Evolutionary conservation across 1,139 yeast species (phyloP).

Genomic region (Sugiyamaella novakii): DNA sequence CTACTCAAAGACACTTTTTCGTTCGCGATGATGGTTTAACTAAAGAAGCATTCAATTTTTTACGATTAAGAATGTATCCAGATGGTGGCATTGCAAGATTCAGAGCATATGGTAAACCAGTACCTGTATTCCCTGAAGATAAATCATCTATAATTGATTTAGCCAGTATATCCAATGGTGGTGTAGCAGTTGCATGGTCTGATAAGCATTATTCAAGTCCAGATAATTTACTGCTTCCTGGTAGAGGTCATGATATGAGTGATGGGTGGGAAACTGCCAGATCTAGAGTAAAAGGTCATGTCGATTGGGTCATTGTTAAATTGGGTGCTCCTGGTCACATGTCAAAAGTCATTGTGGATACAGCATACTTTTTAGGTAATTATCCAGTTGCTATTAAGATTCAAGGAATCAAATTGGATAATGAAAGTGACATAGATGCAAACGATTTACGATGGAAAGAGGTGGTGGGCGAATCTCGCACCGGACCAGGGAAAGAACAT

Average conservation of each 20-base stretch:
- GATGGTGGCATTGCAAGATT: conserved; percentile 98
- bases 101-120: conserved; percentile 80
- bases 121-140: conserved; percentile 61
- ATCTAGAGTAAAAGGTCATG: conserved; percentile 78
- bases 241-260: conserved; percentile 93
- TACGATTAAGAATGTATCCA: conserved; percentile 82
- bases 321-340: conserved; percentile 64
- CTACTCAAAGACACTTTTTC: conserved; percentile 82
- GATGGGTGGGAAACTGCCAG: conserved; percentile 99
- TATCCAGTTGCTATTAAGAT: conserved; percentile 78
- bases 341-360: conserved; percentile 69
- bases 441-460: conserved; percentile 58
- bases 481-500: conserved; percentile 82
- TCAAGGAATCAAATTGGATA: conserved; percentile 49
- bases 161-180: conserved; percentile 85
- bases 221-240: conserved; percentile 84
- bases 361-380: conserved; percentile 92
- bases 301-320: conserved; percentile 85
- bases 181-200: conserved; percentile 76
- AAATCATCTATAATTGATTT: conserved; percentile 58
- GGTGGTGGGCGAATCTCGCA: conserved; percentile 68
- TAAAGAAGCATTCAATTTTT: conserved; percentile 66
- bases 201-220: conserved; percentile 95
- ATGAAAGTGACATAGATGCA: conserved; percentile 40
- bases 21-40: conserved; percentile 58